Evolutionary conservation across 2,329 filamentous ascomycete species (phyloP), one percentile per base, ranked within the genome.

Genomic region (Xylariaceae sp.): DNA sequence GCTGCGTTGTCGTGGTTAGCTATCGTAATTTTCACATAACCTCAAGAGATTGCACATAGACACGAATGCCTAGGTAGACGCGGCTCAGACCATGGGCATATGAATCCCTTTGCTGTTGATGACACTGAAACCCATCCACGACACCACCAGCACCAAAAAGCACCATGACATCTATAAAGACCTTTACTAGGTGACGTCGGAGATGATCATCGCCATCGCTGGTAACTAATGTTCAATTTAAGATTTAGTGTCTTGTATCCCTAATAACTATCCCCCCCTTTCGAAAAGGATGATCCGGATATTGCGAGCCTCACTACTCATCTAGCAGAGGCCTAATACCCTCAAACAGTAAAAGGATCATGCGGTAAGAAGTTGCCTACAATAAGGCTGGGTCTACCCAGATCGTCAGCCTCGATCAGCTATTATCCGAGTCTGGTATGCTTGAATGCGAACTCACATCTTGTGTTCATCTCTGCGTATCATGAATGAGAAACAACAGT

Each of bases 401-500:
- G 29, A 31, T 29, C 37, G 37, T 39, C 50, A 47, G 40, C 51
- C 53, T 77, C 60, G 79, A 73, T 60, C 47, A 60, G 60, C 40
- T 30, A 46, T 46, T 1, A 29, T 51, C 35, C 50, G 49, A 37
- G 11, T n/a, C 6, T 8, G 12, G 19, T 3, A 39, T 11, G 26
- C 4, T 32, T 46, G 31, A 19, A 7, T 43, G 4, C 29, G 8
- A 42, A 71, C 91, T 80, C 75, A 96, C 94, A 99, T 90, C 68
- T 96, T 95, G 72, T 96, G 89, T 58, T 90, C 89, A 74, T 99
- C 94, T 67, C 92, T 85, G 65, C 91, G 84, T 63, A 99, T 96
- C 55, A 92, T 95, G 70, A 99, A 96, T 0, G 92, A 97, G 72
- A 99, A 99, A 71, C 92, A 97, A 71, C 94, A 99, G 68, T 89